Conservation (phyloP, 768 basidiomycete species). For the Tephrocybe sp. region DNA sequence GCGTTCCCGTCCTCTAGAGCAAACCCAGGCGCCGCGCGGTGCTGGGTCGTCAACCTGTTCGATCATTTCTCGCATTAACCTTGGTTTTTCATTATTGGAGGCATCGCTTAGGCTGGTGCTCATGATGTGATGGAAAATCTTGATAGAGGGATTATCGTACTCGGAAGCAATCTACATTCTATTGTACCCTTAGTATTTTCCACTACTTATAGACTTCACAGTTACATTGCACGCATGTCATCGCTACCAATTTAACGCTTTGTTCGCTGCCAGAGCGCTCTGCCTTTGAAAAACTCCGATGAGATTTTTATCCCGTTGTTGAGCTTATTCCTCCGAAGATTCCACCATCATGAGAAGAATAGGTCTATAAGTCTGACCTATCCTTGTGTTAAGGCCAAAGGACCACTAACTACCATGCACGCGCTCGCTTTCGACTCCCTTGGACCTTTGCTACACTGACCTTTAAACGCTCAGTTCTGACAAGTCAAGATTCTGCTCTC, state of each 20-base stretch:
- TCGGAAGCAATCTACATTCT: conserved; percentile 36
- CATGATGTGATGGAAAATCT: conserved; percentile 51
- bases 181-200: neutral
- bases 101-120: conserved; percentile 72
- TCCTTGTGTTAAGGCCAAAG: too few species aligned
- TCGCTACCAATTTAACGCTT: too few species aligned
- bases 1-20: conserved; percentile 92
- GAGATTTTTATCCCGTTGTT: neutral
- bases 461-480: too few species aligned
- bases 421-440: too few species aligned
- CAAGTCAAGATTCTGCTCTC: too few species aligned
- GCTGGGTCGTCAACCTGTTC: conserved; percentile 32
- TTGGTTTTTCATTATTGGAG: conserved; percentile 50
- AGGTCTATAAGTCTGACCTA: too few species aligned
- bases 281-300: neutral
- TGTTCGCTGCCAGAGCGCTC: too few species aligned
- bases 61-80: conserved; percentile 43
- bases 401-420: too few species aligned
- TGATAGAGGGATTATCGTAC: conserved; percentile 27
- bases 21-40: conserved; percentile 37
- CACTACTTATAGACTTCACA: neutral
- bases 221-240: too few species aligned
- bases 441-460: too few species aligned
- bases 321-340: conserved; percentile 1
- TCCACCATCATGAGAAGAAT: conserved; percentile 6